phyloP scores from a whole-genome alignment of 2,329 filamentous ascomycete genomes.

The Claviceps arundinis region DNA sequence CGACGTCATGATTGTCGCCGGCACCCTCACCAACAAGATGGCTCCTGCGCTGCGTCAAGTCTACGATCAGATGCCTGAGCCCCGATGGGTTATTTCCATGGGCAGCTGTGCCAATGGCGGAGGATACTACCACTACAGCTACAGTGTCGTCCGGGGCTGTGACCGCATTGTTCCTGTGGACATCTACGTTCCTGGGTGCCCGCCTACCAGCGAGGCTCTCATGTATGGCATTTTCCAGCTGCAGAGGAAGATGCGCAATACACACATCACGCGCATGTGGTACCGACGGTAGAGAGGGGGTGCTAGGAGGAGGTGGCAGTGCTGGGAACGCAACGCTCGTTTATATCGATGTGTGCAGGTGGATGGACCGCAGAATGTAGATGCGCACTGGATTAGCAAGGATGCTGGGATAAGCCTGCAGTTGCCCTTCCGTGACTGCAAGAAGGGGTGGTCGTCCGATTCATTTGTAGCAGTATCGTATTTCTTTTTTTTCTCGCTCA shows the following conservation, averaged over 20 bases:
- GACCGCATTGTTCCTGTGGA: constrained; percentile 69
- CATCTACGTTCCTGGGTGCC: constrained; percentile 67
- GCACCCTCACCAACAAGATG: constrained; percentile 94
- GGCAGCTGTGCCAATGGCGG: constrained; percentile 75
- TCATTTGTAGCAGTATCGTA: not conserved
- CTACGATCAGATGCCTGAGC: constrained; percentile 93
- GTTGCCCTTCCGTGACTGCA: not conserved
- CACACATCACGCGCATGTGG: constrained; percentile 43
- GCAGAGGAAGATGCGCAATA: constrained; percentile 61
- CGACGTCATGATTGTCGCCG: constrained; percentile 88
- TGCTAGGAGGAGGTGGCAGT: not conserved
- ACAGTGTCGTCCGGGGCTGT: constrained; percentile 61
- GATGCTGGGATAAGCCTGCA: not conserved
- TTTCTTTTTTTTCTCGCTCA: not conserved
- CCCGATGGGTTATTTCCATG: constrained; percentile 76
- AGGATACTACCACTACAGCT: constrained; percentile 80
- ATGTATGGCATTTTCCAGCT: constrained; percentile 63
- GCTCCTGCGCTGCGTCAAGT: constrained; percentile 78
- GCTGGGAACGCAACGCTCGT: not conserved
- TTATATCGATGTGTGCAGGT: too few relatives aligned
- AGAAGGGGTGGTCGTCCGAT: too few relatives aligned
- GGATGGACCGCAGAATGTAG: not conserved
- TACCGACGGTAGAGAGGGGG: constrained; percentile 35
- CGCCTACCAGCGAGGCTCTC: constrained; percentile 46
- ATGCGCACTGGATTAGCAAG: not conserved